Base-by-base conservation (phyloP, 805 yeast genomes). In the Teunomyces funiuensis region DNA sequence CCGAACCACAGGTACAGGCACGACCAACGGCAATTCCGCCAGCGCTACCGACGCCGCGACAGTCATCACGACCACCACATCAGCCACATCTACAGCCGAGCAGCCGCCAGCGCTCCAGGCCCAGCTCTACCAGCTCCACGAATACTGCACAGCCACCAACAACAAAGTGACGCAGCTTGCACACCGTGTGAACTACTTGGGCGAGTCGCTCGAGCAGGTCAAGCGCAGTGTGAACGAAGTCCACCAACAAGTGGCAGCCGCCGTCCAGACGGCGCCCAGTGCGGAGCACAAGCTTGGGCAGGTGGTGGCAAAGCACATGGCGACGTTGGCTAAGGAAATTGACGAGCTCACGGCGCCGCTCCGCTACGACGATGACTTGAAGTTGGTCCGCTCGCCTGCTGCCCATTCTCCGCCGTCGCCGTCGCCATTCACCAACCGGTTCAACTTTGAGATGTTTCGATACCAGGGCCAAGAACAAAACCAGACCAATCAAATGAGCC, bases 121-220 rank as follows among this genome's bases (percentile, higher is more conserved):
- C 28, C 51, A 51, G 43, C 22, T 56, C 5, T 41, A 41, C 25
- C 54, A 46, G 28, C 39, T 57, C 20, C 47, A 40, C 40, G 40
- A 41, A 16, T 49, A 55, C 45, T 57, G 52, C 37, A 40, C 28
- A 18, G 47, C 43, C 19, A 52, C 47, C 20, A 52, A 51, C 39
- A 53, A 55, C 34, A 56, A 54, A 29, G 41, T 59, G 22, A 55
- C 57, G 26, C 48, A 53, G 28, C 27, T 60, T n/a, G 51, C 46
- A 31, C 44, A 50, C 30, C 43, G 40, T 10, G 31, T 51, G 26
- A 44, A 49, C 36, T 48, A 40, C 36, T 42, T 44, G 20, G 36
- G 37, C 28, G 49, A 52, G 7, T 29, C 47, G 22, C 40, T 52
- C 8, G 45, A 48, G 28, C 41, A 40, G 17, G 26, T 52, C 22